Evolutionary conservation across 2,329 filamentous ascomycete species (phyloP).

Genomic region (Aspergillus ibericus): DNA sequence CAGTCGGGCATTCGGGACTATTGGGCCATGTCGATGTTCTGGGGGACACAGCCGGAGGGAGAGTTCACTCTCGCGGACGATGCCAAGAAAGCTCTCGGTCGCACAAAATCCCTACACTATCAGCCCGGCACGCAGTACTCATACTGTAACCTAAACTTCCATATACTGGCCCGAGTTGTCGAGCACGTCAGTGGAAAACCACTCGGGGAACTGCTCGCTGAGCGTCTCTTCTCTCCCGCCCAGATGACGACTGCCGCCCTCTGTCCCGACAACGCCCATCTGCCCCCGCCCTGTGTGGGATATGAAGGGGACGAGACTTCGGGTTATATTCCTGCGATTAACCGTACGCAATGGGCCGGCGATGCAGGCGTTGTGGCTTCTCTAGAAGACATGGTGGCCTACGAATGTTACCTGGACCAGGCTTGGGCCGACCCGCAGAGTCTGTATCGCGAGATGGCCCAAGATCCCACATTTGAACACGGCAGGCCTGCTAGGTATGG

Average conservation of each 20-base stretch:
- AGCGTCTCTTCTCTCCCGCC: conserved; percentile 44
- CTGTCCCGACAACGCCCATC: conserved; percentile 37
- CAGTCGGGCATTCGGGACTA: conserved; percentile 50
- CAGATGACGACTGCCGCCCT: conserved; percentile 45
- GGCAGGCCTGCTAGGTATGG: conserved; percentile 39
- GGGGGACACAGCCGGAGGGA: conserved; percentile 44
- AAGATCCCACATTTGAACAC: conserved; percentile 34
- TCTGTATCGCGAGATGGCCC: conserved; percentile 34
- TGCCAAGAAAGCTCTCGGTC: conserved; percentile 29
- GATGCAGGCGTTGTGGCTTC: conserved; percentile 49
- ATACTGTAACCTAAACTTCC: conserved; percentile 49
- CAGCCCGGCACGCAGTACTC: conserved; percentile 45
- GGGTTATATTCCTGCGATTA: conserved; percentile 40
- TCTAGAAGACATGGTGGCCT: conserved; percentile 49
- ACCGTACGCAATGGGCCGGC: conserved; percentile 49
- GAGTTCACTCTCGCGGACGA: conserved; percentile 40
- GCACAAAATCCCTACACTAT: conserved; percentile 44
- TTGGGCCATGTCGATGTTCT: conserved; percentile 47
- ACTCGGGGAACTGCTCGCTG: conserved; percentile 36
- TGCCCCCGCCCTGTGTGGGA: conserved; percentile 44
- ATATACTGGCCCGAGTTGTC: conserved; percentile 39
- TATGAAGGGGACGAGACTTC: conserved; percentile 44
- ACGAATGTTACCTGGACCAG: conserved; percentile 44
- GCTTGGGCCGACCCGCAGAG: conserved; percentile 32
- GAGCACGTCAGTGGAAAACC: conserved; percentile 40